phyloP scores from a whole-genome alignment of 2,329 filamentous ascomycete genomes.

The Colletotrichum sp. region DNA sequence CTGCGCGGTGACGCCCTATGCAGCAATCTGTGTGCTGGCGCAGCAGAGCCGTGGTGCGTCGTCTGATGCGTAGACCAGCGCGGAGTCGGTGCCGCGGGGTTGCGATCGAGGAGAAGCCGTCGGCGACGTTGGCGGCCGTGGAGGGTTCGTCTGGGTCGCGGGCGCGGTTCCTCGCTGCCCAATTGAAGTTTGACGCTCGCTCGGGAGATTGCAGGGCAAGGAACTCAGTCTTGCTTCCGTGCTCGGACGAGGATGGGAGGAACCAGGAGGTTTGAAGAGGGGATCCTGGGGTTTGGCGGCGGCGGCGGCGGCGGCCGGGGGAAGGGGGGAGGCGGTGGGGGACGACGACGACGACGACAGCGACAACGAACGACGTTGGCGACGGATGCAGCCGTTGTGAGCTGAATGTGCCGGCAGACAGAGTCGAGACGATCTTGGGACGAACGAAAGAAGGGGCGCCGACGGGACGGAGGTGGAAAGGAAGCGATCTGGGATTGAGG shows the following conservation, averaged over 20 bases:
- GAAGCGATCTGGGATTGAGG: background rate
- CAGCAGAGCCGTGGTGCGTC: background rate
- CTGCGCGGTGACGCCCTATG: background rate
- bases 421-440: background rate
- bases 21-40: background rate
- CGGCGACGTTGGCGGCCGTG: background rate
- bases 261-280: background rate
- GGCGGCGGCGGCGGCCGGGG: background rate
- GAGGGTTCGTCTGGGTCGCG: background rate
- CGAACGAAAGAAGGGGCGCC: background rate
- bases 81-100: background rate
- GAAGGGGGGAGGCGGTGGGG: background rate
- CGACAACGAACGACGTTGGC: background rate
- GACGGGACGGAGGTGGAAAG: background rate
- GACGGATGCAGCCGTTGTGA: background rate
- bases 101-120: background rate
- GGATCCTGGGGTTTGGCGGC: background rate
- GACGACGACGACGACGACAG: background rate
- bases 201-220: background rate
- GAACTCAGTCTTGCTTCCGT: background rate
- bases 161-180: background rate
- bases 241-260: background rate
- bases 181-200: background rate
- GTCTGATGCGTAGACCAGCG: background rate
- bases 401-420: background rate